Conservation (phyloP, 495 filamentous ascomycete species). For the Pyrenopolyporus hunteri region DNA sequence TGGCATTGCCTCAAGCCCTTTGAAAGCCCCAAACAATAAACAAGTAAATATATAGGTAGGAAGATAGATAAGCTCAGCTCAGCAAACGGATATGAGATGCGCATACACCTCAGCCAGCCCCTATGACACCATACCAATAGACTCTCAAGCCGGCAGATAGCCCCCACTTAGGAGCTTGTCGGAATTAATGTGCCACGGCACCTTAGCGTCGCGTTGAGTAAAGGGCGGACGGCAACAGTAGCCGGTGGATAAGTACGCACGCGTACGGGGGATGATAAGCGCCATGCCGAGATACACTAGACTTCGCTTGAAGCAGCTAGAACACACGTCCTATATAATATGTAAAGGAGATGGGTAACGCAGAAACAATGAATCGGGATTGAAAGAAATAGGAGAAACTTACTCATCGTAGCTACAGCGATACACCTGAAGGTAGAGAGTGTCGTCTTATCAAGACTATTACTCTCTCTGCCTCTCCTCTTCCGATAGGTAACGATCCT, state of each 20-base stretch:
- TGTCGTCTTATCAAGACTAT: constrained; percentile 22
- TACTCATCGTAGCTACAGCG: constrained; percentile 24
- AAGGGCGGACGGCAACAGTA: not conserved
- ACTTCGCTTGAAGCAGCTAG: constrained; percentile 15
- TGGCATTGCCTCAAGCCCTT: not conserved
- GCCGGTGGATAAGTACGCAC: not conserved
- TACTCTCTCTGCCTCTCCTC: too few relatives aligned
- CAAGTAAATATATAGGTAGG: too few relatives aligned
- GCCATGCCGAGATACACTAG: constrained; percentile 10
- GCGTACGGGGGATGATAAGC: not conserved
- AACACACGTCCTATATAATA: constrained; percentile 3
- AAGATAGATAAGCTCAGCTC: too few relatives aligned
- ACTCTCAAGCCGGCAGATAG: constrained; percentile 12
- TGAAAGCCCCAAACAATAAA: not conserved
- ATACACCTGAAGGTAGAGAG: constrained; percentile 15
- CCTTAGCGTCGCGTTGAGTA: constrained; percentile 20
- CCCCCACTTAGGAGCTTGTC: constrained; percentile 32
- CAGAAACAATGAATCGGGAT: constrained; percentile 1
- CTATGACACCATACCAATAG: constrained; percentile 12
- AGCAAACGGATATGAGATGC: too few relatives aligned
- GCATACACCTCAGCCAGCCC: too few relatives aligned
- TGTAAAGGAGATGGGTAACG: not conserved
- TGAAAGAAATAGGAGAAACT: not conserved
- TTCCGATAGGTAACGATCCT: not conserved
- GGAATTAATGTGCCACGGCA: constrained; percentile 32